Evolutionary conservation across 2,329 filamentous ascomycete genomes (phyloP), one percentile per base, ranked within the genome.

Genomic region (Botrytis hyacinthi): DNA sequence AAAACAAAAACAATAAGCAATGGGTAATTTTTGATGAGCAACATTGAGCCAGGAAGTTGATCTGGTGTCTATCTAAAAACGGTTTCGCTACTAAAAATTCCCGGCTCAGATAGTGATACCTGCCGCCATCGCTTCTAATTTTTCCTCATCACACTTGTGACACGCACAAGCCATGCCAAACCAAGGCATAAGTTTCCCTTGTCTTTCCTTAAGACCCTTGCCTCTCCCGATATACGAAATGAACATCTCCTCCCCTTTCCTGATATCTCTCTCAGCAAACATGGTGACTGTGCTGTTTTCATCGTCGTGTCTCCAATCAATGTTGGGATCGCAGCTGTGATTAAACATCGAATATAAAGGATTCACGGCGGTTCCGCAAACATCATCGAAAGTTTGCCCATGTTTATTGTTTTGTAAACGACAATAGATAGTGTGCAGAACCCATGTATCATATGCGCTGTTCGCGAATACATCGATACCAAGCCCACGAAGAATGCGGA

Each of bases 371-470:
- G 80, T 78, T 29, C 81, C 78, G n/a, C 76, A 78, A n/a, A 77
- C 77, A 22, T 78, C 75, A 22, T 73, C 73, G 7, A 76, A 73
- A 1, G 72, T 74, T 37, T 77, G 78, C 0, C 80, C 80, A 6
- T 80, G 79, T 70, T 80, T 81, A 71, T 82, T 82, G 71, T 82
- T 82, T 46, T 81, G 80, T 12, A 81, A 60, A 1, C 80, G 78
- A 61, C 77, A 80, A 75, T 79, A 78, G 9, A 81, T 79, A 3
- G 79, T 79, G 46, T 82, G 81, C 22, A 82, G 35, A 32, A 80
- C 76, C 75, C 78, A 80, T 5, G 79, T 80, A 59, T 80, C 79
- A 65, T 81, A 81, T 35, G 77, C 62, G 1, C 73, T 65, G 44
- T 79, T 76, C 22, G 78, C 74, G 71, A 79, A 80, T 16, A 80